Conservation (phyloP, 495 filamentous ascomycete genomes). For the Talaromyces proteolyticus region DNA sequence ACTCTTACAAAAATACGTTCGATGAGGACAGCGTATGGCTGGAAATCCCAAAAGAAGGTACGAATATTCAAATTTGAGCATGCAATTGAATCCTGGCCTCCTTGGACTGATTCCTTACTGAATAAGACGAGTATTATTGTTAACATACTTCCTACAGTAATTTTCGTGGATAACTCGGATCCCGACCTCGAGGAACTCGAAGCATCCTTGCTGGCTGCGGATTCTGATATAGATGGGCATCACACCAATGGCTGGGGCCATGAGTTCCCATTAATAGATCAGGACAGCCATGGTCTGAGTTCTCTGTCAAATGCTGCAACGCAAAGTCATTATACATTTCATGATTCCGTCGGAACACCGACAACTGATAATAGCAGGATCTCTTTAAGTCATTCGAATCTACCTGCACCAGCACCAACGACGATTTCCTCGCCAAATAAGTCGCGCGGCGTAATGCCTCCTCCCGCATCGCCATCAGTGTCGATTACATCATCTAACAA, state of each 20-base stretch:
- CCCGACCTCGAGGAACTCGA: conserved; percentile 53
- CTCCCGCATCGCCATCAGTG: conserved; percentile 30
- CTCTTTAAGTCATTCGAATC: background rate
- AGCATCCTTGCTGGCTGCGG: conserved; percentile 6
- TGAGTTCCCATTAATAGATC: conserved; percentile 13
- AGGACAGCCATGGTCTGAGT: conserved; percentile 46
- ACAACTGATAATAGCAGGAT: background rate
- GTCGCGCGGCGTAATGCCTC: conserved; percentile 23
- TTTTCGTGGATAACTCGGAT: conserved; percentile 60
- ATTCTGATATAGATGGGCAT: conserved; percentile 10
- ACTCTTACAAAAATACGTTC: conserved; percentile 66
- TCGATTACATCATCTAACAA: conserved; percentile 31
- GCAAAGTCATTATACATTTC: conserved; percentile 40
- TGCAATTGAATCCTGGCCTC: too few relatives aligned
- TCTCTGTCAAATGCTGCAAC: conserved; percentile 51
- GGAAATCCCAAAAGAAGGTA: conserved; percentile 54
- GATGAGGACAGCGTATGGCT: conserved; percentile 56
- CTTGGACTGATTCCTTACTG: too few relatives aligned
- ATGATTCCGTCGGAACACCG: background rate
- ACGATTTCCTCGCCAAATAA: conserved; percentile 20
- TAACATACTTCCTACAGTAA: conserved; percentile 40
- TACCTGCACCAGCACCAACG: background rate
- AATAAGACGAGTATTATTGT: background rate
- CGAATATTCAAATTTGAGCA: too few relatives aligned
- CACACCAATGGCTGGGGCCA: conserved; percentile 22